Evolutionary conservation across 2,329 filamentous ascomycete genomes (phyloP), one percentile per base, ranked within the genome.

Genomic region (Paecilomyces variotii): DNA sequence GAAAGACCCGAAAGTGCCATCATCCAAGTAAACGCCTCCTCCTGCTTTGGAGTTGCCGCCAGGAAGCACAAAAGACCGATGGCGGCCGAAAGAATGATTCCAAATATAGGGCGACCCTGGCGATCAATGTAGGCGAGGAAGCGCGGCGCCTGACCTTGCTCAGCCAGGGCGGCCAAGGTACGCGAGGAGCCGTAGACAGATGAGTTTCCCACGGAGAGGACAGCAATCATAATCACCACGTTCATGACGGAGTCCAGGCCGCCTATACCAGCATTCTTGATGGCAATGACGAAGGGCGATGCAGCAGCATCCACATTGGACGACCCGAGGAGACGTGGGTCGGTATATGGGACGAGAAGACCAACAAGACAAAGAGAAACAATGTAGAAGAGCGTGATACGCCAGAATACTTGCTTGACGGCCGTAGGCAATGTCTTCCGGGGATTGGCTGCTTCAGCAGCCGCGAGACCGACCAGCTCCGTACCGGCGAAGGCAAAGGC

Each of bases 391-490:
- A 95, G 81, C 2, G 86, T 85, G 69, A 96, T 96, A 68, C 92
- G 87, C 91, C 92, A 97, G 74, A 96, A 96, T 25, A 96, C 91
- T 72, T 96, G 91, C 76, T 95, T 96, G 67, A 95, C 86, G 11
- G 92, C 92, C 0, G 86, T 91, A 0, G 92, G 92, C 0, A 97
- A 80, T 1, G 88, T 89, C 70, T 94, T 83, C 59, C 78, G 74
- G 35, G 83, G 83, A 62, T 85, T 82, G 24, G 74, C 74, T 9
- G 82, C 82, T 69, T 85, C 83, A 25, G 83, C 83, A 45, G 83
- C 82, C 26, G 82, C 82, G 52, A 86, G 73, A 68, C 84, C 84
- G 51, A 85, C 82, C 39, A 87, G 73, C 70, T 87, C 84, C 26
- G 83, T 86, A 63, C 84, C 84, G 52, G 80, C 79, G 69, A 85